A percentile compares a stretch with the other conserved stretches of the same genome.
These are phyloP conservation scores for Pleurotus eryngii DNA, from an alignment of 768 basidiomycete species.

Conservation along the genomic window DNA sequence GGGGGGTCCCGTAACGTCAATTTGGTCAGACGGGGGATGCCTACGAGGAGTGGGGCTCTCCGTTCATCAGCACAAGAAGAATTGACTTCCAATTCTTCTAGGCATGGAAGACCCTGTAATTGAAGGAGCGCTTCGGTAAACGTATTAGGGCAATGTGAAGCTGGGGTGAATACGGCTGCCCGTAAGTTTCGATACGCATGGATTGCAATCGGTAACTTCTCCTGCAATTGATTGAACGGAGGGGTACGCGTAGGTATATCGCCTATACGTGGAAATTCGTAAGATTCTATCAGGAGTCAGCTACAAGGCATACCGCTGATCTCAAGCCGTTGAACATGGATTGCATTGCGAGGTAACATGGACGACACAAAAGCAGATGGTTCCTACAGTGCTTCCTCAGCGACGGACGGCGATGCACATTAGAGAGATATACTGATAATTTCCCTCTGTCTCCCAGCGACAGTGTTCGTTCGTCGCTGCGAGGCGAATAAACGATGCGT, in stretches of 20 bases:
- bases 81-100: constrained; percentile 32
- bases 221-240: constrained; percentile 26
- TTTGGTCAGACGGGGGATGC: constrained; percentile 25
- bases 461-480: constrained; percentile 23
- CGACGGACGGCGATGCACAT: neutral
- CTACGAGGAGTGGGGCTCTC: constrained; percentile 25
- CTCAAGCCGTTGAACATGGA: constrained; percentile 38
- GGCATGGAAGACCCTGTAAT: constrained; percentile 14
- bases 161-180: constrained; percentile 30
- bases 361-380: constrained; percentile 38
- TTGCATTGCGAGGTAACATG: constrained; percentile 33
- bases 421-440: neutral
- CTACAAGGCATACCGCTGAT: constrained; percentile 36
- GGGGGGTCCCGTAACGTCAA: constrained; percentile 34
- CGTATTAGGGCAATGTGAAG: constrained; percentile 28
- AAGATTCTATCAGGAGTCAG: constrained; percentile 4
- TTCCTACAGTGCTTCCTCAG: constrained; percentile 19
- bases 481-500: constrained; percentile 39
- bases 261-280: constrained; percentile 2
- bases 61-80: constrained; percentile 30
- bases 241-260: constrained; percentile 20
- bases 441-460: constrained; percentile 29
- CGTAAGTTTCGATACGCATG: constrained; percentile 29
- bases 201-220: constrained; percentile 25
- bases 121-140: constrained; percentile 26